A percentile compares a stretch with the other conserved stretches of the same genome.
Evolutionary conservation across 805 yeast species (phyloP).

Genomic region (Candida dajiaensis): DNA sequence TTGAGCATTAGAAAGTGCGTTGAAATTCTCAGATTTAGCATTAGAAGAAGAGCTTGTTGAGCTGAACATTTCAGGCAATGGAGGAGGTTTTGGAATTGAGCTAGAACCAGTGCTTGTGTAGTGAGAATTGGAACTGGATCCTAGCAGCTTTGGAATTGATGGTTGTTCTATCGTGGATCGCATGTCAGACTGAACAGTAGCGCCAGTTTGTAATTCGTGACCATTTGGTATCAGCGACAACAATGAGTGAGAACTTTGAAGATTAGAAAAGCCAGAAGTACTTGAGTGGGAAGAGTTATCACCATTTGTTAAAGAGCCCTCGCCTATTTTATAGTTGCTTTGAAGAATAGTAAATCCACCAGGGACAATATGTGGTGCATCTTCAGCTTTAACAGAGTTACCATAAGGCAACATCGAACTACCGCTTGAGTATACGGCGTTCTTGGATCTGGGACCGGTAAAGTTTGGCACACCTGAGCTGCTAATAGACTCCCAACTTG

Average conservation of each 20-base stretch:
- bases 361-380: not conserved
- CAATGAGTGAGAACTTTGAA: not conserved
- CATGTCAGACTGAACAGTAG: not conserved
- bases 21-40: not conserved
- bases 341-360: not conserved
- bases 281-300: not conserved
- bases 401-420: not conserved
- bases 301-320: not conserved
- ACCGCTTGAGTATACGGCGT: not conserved
- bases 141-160: not conserved
- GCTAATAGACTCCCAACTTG: not conserved
- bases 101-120: not conserved
- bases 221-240: not conserved
- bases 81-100: slow-evolving; percentile 8
- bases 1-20: not conserved
- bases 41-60: not conserved
- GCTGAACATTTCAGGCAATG: slow-evolving; percentile 2
- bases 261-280: not conserved
- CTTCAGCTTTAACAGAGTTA: not conserved
- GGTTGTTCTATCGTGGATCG: not conserved
- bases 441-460: not conserved
- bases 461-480: not conserved
- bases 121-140: not conserved
- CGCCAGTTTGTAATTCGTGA: not conserved
- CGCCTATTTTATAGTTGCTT: not conserved